phyloP scores from a whole-genome alignment of 805 yeast species.

The Tetrapisispora taiwanensis region DNA sequence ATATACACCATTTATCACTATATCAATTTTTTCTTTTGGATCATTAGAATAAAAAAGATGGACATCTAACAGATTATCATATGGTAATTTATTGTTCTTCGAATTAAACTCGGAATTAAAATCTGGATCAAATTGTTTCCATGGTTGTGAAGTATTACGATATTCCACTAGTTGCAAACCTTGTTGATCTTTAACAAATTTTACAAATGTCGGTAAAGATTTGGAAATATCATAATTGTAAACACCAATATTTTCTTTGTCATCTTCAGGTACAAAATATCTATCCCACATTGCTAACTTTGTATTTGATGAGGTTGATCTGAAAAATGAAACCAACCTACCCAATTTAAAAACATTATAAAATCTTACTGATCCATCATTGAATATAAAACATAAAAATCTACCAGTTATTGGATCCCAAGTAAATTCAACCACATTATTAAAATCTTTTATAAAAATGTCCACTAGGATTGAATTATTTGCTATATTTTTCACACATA shows the following conservation, averaged over 20 bases:
- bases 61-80: constrained; percentile 10
- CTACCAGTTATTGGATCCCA: constrained; percentile 22
- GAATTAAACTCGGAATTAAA: neutral
- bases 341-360: constrained; percentile 32
- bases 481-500: constrained; percentile 10
- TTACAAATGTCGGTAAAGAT: constrained; percentile 15
- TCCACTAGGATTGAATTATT: constrained; percentile 15
- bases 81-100: neutral
- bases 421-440: constrained; percentile 9
- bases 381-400: constrained; percentile 37
- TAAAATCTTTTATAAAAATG: constrained; percentile 15
- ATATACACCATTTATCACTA: constrained; percentile 18
- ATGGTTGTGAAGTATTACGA: constrained; percentile 8
- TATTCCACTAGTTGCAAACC: constrained; percentile 11
- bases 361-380: constrained; percentile 41
- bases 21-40: constrained; percentile 5
- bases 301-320: constrained; percentile 3
- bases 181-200: constrained; percentile 13
- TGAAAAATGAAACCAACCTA: constrained; percentile 15
- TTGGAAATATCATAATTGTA: constrained; percentile 11
- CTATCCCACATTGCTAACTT: constrained; percentile 17
- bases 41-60: constrained; percentile 11
- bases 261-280: no score
- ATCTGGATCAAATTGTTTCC: constrained; percentile 9
- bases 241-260: no score